These are phyloP conservation scores for Larix kaempferi DNA, from an alignment of 75 land plant species.

Conservation along the genomic window DNA sequence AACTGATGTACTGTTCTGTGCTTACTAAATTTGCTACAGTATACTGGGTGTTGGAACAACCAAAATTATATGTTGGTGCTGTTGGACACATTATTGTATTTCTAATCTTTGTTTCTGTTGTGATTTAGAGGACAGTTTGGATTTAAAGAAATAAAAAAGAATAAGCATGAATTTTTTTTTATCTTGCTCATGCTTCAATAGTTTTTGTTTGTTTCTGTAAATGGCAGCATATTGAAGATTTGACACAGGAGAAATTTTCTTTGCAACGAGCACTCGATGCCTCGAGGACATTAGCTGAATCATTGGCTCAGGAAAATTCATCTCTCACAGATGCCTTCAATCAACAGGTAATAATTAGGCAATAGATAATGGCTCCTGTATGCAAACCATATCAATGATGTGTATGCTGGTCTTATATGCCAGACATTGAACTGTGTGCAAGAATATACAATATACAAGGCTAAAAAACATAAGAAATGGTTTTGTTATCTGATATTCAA, in stretches of 20 bases:
- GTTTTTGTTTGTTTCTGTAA: slow-evolving; percentile 6
- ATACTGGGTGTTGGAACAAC: not conserved
- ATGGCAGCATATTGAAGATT: slow-evolving; percentile 93
- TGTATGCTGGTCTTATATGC: no score
- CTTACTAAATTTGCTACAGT: not conserved
- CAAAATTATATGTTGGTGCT: not conserved
- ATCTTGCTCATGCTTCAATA: not conserved
- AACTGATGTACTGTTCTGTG: no score
- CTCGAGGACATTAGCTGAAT: slow-evolving; percentile 64
- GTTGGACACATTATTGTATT: not conserved
- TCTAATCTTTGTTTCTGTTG: not conserved
- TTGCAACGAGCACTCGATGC: slow-evolving; percentile 81
- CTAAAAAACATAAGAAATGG: not conserved
- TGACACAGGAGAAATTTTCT: slow-evolving; percentile 91
- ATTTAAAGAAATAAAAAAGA: not conserved
- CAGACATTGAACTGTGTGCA: not conserved
- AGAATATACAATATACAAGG: not conserved
- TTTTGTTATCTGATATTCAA: not conserved
- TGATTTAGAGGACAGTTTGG: not conserved
- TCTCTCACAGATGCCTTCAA: slow-evolving; percentile 83
- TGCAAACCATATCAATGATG: not conserved
- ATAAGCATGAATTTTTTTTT: not conserved
- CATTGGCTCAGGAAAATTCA: slow-evolving; percentile 80
- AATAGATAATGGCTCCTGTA: not conserved
- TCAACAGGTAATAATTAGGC: slow-evolving; percentile 58